phyloP scores from a whole-genome alignment of 306 rosid genomes.

The Ammopiptanthus mongolicus region DNA sequence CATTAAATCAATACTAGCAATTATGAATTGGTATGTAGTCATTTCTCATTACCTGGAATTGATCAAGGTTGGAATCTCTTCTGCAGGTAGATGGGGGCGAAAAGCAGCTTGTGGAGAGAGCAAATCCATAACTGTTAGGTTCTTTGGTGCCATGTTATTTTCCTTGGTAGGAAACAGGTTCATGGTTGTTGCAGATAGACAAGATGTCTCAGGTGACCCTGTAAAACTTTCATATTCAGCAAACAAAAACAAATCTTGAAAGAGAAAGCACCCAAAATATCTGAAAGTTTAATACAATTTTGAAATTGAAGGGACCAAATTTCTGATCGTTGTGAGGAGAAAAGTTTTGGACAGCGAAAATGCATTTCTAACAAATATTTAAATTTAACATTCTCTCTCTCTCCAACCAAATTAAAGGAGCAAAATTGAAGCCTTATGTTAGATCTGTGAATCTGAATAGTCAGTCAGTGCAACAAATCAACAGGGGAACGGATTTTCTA shows the following conservation, averaged over 20 bases:
- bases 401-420: background rate
- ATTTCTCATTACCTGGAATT: constrained; percentile 21
- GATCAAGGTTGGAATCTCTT: constrained; percentile 21
- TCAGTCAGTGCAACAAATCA: background rate
- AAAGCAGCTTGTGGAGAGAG: constrained; percentile 21
- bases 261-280: background rate
- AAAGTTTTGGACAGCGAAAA: background rate
- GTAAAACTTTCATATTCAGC: constrained; percentile 8
- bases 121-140: constrained; percentile 25
- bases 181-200: constrained; percentile 44
- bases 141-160: constrained; percentile 31
- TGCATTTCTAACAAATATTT: background rate
- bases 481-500: no score
- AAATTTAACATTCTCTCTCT: background rate
- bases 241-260: background rate
- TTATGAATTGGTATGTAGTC: background rate
- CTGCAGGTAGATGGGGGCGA: constrained; percentile 1
- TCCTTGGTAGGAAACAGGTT: constrained; percentile 50
- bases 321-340: background rate
- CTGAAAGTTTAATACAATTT: background rate
- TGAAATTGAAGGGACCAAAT: background rate
- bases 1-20: background rate
- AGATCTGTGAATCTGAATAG: constrained; percentile 18
- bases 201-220: constrained; percentile 56
- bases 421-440: background rate